Evolutionary conservation across 2,329 filamentous ascomycete genomes (phyloP), one percentile per base, ranked within the genome.

Genomic region (Blastomyces parvus): DNA sequence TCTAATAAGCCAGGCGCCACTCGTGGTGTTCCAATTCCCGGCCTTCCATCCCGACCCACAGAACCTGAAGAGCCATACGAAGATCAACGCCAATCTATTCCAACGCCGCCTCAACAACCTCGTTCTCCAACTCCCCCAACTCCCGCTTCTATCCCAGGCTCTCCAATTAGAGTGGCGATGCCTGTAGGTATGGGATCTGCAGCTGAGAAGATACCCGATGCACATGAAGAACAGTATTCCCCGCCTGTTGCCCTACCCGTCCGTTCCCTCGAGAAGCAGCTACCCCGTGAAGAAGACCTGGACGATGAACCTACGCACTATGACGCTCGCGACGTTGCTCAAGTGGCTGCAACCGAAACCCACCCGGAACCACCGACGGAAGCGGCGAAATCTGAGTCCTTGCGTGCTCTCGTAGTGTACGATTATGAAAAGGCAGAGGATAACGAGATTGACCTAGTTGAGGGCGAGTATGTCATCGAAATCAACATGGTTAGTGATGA

Each of bases 361-460:
- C 19, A 77, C 80, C 67, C 78, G 74, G 36, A 70, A 75, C 25
- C 76, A 76, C 48, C 25, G 79, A 67, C 74, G 75, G 70, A 72
- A 14, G 83, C 83, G 44, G 88, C 88, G 61, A 59, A 59, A 33
- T 33, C 58, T 36, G 17, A 11, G 3, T 48, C 58, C 2, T 84
- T 87, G 73, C 86, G 86, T 58, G 94, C 94, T 1, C 71, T 95
- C 63, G 85, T 94, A 44, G 87, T 94, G 71, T 99, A 94, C 74
- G 94, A 99, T 74, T 99, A 99, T 73, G 93, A 97, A 71, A 97
- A 95, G 78, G 91, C 91, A 0, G 94, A 99, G 76, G 92, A 96
- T 68, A 99, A 99, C 71, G 94, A 99, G 78, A 85, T 99, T 63
- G 91, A 96, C 68, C 83, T 99, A 22, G 82, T 84, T 33, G 94